Percentiles rank a stretch among this genome's conserved stretches.
Evolutionary conservation across 2,329 filamentous ascomycete genomes (phyloP).

Genomic region (Gnomoniopsis sp.): DNA sequence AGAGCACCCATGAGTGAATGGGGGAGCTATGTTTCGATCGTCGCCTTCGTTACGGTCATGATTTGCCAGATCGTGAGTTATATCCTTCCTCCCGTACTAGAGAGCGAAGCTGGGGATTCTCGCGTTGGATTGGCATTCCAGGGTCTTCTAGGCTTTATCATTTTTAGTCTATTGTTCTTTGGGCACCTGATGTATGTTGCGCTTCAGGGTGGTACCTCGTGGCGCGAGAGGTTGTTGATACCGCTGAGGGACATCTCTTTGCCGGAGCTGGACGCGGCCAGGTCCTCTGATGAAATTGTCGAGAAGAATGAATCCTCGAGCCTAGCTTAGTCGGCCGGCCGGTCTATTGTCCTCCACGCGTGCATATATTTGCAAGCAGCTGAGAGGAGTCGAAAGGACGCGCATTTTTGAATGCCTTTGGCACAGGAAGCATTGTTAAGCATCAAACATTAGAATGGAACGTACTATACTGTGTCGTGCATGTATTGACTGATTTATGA

Average conservation of each 20-base stretch:
- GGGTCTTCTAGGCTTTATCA: constrained; percentile 7
- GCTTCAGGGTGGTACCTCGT: background rate
- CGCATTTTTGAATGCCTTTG: too few species aligned
- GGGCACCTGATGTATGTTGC: background rate
- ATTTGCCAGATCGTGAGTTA: constrained; percentile 29
- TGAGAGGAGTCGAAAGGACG: too few species aligned
- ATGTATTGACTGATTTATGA: too few species aligned
- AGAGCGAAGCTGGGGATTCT: constrained; percentile 10
- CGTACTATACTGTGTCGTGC: too few species aligned
- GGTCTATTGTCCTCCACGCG: too few species aligned
- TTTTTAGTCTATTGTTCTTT: constrained; percentile 1
- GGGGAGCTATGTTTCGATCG: constrained; percentile 20
- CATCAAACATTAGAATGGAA: too few species aligned
- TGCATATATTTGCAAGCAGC: too few species aligned
- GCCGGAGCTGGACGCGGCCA: constrained; percentile 2
- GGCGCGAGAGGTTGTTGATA: constrained; percentile 1
- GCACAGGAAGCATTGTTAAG: too few species aligned
- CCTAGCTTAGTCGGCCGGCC: too few species aligned
- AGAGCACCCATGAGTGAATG: constrained; percentile 27
- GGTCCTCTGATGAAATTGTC: background rate
- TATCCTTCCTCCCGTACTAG: constrained; percentile 19
- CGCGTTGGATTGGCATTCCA: constrained; percentile 8
- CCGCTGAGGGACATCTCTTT: background rate
- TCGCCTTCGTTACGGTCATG: constrained; percentile 20
- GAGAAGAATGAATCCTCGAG: background rate